These are phyloP conservation scores for Boletales sp. DNA, from an alignment of 768 basidiomycete genomes.

Conservation along the genomic window DNA sequence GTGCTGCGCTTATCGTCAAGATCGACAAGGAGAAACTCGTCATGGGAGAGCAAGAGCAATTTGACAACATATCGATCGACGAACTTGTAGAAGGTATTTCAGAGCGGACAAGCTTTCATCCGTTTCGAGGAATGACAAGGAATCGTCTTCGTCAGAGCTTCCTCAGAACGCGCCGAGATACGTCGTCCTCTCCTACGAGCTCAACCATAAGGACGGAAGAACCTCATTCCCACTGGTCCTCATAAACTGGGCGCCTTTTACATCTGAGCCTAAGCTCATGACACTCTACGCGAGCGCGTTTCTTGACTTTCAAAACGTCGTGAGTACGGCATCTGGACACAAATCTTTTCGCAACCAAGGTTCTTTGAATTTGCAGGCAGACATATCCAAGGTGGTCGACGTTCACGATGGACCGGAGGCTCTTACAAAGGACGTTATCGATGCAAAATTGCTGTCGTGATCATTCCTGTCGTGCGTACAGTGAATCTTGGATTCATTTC, in stretches of 20 bases:
- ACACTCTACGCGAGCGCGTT: constrained; percentile 85
- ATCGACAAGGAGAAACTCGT: constrained; percentile 79
- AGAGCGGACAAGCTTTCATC: background rate
- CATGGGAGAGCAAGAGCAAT: constrained; percentile 83
- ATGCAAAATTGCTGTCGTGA: constrained; percentile 48
- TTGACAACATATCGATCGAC: constrained; percentile 71
- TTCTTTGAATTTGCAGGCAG: constrained; percentile 62
- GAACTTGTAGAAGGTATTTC: constrained; percentile 81
- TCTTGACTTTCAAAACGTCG: constrained; percentile 74
- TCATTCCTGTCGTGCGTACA: background rate
- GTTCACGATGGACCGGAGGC: constrained; percentile 78
- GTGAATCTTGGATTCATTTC: no score
- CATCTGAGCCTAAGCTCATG: constrained; percentile 69
- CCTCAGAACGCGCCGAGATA: constrained; percentile 87
- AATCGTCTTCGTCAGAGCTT: constrained; percentile 54
- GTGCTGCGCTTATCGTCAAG: constrained; percentile 83
- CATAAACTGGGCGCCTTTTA: constrained; percentile 83
- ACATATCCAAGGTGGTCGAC: constrained; percentile 78
- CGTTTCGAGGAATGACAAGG: background rate
- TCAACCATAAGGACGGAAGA: constrained; percentile 76
- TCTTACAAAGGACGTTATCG: constrained; percentile 69
- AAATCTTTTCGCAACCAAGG: background rate
- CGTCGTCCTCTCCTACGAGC: constrained; percentile 79
- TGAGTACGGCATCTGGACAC: constrained; percentile 33
- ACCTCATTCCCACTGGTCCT: constrained; percentile 82